These are phyloP conservation scores for Fusarium hainanense DNA, from an alignment of 2,329 filamentous ascomycete species.

Conservation along the genomic window DNA sequence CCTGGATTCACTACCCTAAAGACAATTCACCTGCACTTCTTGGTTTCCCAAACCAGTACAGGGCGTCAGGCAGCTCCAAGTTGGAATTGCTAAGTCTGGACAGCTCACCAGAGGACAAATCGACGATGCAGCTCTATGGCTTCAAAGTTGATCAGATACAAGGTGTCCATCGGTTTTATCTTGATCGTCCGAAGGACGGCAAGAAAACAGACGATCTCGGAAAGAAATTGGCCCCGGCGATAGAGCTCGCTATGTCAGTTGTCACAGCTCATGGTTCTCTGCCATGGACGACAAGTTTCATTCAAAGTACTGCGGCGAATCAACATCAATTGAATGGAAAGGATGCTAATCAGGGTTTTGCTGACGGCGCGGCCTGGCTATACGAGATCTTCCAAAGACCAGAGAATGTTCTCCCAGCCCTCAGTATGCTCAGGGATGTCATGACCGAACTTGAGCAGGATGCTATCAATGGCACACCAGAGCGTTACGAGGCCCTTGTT, in stretches of 20 bases:
- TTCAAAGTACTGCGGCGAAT: neutral
- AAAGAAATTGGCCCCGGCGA: neutral
- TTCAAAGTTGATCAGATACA: neutral
- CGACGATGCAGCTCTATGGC: neutral
- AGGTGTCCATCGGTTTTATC: neutral
- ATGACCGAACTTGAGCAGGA: fast-evolving
- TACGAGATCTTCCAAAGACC: neutral
- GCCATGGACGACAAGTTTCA: neutral
- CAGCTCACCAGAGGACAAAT: fast-evolving
- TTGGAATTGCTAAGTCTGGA: fast-evolving
- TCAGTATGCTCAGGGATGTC: too few species aligned
- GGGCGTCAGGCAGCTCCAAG: neutral
- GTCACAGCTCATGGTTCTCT: neutral
- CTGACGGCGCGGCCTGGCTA: neutral
- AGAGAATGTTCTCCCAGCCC: neutral
- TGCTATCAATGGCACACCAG: neutral
- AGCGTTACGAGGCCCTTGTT: neutral
- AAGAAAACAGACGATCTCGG: neutral
- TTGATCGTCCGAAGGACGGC: neutral
- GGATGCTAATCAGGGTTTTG: neutral
- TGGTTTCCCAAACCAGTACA: neutral
- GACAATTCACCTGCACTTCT: neutral
- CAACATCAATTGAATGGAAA: neutral
- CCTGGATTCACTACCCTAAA: neutral
- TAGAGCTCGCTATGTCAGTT: neutral